These are phyloP conservation scores for Berberis vulgaris DNA, from an alignment of 164 flowering plant genomes.

Conservation along the genomic window DNA sequence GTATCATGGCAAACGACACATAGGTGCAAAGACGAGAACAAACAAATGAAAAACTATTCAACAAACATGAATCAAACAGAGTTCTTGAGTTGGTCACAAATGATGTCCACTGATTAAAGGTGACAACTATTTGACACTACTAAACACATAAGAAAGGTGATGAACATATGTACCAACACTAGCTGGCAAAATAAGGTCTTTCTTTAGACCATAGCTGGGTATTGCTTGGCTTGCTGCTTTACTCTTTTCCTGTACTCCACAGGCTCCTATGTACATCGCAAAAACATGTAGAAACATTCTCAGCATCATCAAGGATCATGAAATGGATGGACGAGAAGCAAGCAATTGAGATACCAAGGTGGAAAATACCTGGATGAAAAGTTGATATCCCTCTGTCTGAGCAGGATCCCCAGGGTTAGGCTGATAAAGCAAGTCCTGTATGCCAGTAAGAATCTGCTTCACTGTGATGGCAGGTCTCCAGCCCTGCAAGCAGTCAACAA, in stretches of 20 bases:
- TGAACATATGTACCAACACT: neutral
- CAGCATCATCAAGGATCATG: neutral
- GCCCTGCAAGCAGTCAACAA: conserved; percentile 32
- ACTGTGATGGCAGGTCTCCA: conserved; percentile 99
- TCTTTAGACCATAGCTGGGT: conserved; percentile 43
- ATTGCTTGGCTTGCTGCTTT: conserved; percentile 60
- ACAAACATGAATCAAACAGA: too few species aligned
- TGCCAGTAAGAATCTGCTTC: conserved; percentile 86
- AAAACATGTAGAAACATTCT: neutral
- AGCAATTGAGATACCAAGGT: neutral
- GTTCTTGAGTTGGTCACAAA: neutral
- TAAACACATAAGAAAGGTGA: neutral
- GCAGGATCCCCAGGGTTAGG: conserved; percentile 94
- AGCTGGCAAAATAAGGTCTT: neutral
- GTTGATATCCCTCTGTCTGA: conserved; percentile 90
- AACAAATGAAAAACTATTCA: too few species aligned
- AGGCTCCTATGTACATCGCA: conserved; percentile 26
- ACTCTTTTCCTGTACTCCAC: conserved; percentile 68
- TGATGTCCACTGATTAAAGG: neutral
- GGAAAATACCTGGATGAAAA: conserved; percentile 63
- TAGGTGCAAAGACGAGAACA: too few species aligned
- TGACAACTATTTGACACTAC: neutral
- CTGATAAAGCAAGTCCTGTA: conserved; percentile 82
- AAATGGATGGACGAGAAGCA: neutral
- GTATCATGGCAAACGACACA: too few species aligned